Evolutionary conservation across 495 filamentous ascomycete genomes (phyloP), one percentile per base, ranked within the genome.

Genomic region (Neurospora tetraspora): DNA sequence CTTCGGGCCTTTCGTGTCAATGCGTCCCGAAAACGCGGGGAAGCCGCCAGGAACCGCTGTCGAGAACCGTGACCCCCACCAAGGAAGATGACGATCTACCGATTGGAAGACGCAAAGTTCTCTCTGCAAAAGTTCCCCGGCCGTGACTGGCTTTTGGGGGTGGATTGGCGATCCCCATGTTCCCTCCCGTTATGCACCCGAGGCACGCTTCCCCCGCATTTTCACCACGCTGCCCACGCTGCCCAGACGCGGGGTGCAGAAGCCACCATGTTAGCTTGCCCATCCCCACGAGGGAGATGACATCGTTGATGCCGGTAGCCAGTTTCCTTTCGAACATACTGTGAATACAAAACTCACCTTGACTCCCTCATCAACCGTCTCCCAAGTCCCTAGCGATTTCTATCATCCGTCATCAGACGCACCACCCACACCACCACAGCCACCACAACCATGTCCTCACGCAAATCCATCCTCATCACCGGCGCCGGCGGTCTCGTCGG

Each of bases 401-500:
- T 10, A 1, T 23, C 10, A 53, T 10, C 10, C 20, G 10, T 53
- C 4, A 4, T 2, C 45, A 53, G 20, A 11, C n/a, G 2, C 5
- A 23, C 11, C 39, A 39, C 5, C 40, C 40, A 39, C 12, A 59
- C 4, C 11, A 5, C 23, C 47, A 45, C 18, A 39, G 9, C 42
- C 10, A 45, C 69, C 9, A 85, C 87, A 45, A 31, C 23, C 53
- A 61, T 61, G 53, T 16, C 53, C 11, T 1, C 12, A 5, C 53
- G 1, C 5, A 34, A 65, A 34, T 34, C 27, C 1, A 89, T 92
- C 77, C 86, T 93, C 80, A 90, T 93, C 78, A 92, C 91, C 39
- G 91, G 91, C 59, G 91, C 90, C 38, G 89, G 86, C 39, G 91
- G 91, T 40, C 91, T 92, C 74, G 85, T 93, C 74, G 91, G 91